Evolutionary conservation across 768 basidiomycete species (phyloP).

Genomic region (Russula sp.): DNA sequence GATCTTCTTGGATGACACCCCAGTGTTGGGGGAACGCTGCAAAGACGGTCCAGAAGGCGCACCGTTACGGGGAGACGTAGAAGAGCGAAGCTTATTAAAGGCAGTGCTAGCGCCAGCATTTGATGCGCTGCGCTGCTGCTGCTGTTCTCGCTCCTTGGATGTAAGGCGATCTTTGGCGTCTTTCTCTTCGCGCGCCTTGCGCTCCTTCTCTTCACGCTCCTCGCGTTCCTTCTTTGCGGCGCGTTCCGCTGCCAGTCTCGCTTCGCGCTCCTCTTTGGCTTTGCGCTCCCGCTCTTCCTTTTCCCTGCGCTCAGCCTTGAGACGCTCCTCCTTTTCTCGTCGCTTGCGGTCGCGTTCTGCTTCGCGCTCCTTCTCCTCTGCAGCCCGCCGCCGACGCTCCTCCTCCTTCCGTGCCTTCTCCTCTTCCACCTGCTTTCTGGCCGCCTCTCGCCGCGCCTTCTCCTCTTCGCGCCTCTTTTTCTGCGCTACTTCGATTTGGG

Average conservation of each 20-base stretch:
- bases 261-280: slow-evolving; percentile 57
- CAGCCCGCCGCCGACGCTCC: slow-evolving; percentile 64
- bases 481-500: slow-evolving; percentile 71
- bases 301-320: slow-evolving; percentile 41
- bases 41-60: slow-evolving; percentile 40
- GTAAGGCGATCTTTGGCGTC: slow-evolving; percentile 35
- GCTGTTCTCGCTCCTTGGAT: slow-evolving; percentile 31
- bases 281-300: slow-evolving; percentile 61
- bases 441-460: slow-evolving; percentile 65
- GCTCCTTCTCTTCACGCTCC: slow-evolving; percentile 30
- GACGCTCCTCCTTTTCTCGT: slow-evolving; percentile 65
- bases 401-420: slow-evolving; percentile 80
- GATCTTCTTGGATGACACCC: slow-evolving; percentile 52
- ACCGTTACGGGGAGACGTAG: slow-evolving; percentile 44
- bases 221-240: slow-evolving; percentile 62
- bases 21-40: slow-evolving; percentile 41
- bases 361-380: slow-evolving; percentile 76
- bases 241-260: slow-evolving; percentile 43
- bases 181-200: slow-evolving; percentile 27
- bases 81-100: slow-evolving; percentile 39
- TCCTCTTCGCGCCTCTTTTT: slow-evolving; percentile 85
- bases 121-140: slow-evolving; percentile 26
- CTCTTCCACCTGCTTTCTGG: slow-evolving; percentile 71
- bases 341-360: slow-evolving; percentile 67
- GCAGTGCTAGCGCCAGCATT: slow-evolving; percentile 29